Evolutionary conservation across 2,329 filamentous ascomycete species (phyloP), one percentile per base, ranked within the genome.

Genomic region (Alternaria solani): DNA sequence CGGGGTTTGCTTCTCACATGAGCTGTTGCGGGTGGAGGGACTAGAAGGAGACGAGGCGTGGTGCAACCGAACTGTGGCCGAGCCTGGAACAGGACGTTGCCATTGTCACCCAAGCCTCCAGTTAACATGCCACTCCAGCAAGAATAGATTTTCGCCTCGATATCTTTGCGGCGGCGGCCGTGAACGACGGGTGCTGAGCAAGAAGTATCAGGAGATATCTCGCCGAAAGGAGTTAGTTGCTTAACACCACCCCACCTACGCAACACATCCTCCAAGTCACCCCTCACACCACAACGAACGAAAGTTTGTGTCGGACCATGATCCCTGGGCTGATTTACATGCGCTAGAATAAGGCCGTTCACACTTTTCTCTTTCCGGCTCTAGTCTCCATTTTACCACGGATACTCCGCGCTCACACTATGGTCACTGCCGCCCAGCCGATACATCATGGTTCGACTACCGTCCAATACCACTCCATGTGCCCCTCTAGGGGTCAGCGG

Each of bases 371-470:
- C 26, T 55, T 41, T 49, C 48, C 48, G 58, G 49, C 51, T 52
- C 26, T 51, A 60, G 30, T 53, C 43, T 55, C 55, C 43, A 55
- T 53, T 55, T 51, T 53, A 41, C 43, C 26, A 59, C 51, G 43
- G 46, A 44, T 58, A 46, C 36, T 51, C 18, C 30, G 55, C 41
- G 60, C 60, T 65, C 63, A 68, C 61, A 65, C 64, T 67, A 66
- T 54, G 41, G 46, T 48, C 47, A 53, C 62, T 68, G 64, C 71
- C 71, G 65, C 70, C 63, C 53, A 70, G 61, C 72, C 72, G 73
- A 73, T 59, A 63, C 70, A 70, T 63, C 71, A 70, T 73, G 67
- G 75, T 77, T 73, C 72, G 73, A 74, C 65, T 61, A 34, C 59
- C 65, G 60, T 58, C 62, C 62, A 58, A 62, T 60, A 36, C 63